Conservation (phyloP, 1,284 basidiomycete species). For the Ustilago vetiveriae region DNA sequence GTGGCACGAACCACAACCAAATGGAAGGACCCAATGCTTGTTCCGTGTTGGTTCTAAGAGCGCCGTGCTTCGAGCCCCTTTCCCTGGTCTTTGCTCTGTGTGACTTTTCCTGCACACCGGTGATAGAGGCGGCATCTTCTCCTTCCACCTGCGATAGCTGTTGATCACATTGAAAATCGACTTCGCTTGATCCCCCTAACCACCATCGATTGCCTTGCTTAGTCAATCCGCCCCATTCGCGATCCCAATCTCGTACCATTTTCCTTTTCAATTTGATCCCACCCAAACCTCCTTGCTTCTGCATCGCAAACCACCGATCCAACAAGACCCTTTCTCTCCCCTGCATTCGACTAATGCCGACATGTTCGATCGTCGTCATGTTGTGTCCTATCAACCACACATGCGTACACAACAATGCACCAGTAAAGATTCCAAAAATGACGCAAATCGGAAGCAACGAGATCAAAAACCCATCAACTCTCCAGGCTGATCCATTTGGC, state of each 20-base stretch:
- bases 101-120: slow-evolving; percentile 12
- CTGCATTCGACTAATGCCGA: slow-evolving; percentile 72
- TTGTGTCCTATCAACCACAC: slow-evolving; percentile 74
- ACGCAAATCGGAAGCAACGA: slow-evolving; percentile 74
- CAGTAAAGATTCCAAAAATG: slow-evolving; percentile 78
- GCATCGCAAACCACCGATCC: slow-evolving; percentile 50
- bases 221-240: slow-evolving; percentile 78
- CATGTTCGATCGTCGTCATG: slow-evolving; percentile 81
- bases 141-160: slow-evolving; percentile 1
- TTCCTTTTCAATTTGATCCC: slow-evolving; percentile 20
- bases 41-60: slow-evolving; percentile 19
- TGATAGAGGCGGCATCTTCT: too few relatives aligned
- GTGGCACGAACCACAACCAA: slow-evolving; percentile 21
- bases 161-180: background rate
- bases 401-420: slow-evolving; percentile 74
- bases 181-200: slow-evolving; percentile 69
- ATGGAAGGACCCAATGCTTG: slow-evolving; percentile 15
- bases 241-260: slow-evolving; percentile 73
- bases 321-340: slow-evolving; percentile 74
- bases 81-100: background rate
- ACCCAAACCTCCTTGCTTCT: slow-evolving; percentile 26
- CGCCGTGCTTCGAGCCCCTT: background rate
- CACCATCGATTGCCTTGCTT: slow-evolving; percentile 87
- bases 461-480: slow-evolving; percentile 75
- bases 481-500: slow-evolving; percentile 39